Conservation (phyloP, 1,284 basidiomycete genomes). For the Sphaerobolus stellatus region DNA sequence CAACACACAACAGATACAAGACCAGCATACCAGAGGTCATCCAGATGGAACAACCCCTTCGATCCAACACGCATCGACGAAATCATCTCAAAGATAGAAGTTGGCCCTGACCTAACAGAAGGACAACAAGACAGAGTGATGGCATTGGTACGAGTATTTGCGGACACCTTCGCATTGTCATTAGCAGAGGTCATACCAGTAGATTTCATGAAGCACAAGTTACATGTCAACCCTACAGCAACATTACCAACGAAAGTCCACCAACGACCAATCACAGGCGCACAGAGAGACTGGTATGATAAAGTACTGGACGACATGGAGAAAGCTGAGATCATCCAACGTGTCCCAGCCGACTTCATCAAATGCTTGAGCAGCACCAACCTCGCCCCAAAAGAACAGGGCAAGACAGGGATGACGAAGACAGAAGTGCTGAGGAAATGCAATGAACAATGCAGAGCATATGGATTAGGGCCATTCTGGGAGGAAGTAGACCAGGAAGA, state of each 20-base stretch:
- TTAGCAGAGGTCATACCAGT: slow-evolving; percentile 18
- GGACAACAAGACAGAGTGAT: slow-evolving; percentile 10
- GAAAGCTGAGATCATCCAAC: slow-evolving; percentile 31
- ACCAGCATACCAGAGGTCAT: too few species aligned
- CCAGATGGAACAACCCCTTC: slow-evolving; percentile 22
- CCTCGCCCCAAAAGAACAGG: slow-evolving; percentile 32
- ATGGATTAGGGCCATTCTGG: slow-evolving; percentile 19
- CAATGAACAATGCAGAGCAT: slow-evolving; percentile 30
- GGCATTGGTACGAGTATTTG: slow-evolving; percentile 14
- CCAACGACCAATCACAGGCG: slow-evolving; percentile 26
- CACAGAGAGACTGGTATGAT: slow-evolving; percentile 30
- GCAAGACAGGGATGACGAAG: slow-evolving; percentile 26
- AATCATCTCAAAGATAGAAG: slow-evolving; percentile 21
- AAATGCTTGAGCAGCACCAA: slow-evolving; percentile 30
- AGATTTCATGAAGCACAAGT: slow-evolving; percentile 15
- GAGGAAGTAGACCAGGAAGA: slow-evolving; percentile 17
- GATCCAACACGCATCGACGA: slow-evolving; percentile 22
- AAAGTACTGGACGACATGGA: slow-evolving; percentile 32
- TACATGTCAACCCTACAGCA: slow-evolving; percentile 18
- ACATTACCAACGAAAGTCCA: slow-evolving; percentile 11
- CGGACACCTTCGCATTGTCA: slow-evolving; percentile 16
- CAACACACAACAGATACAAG: too few species aligned
- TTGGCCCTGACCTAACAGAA: slow-evolving; percentile 17
- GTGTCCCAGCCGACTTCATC: slow-evolving; percentile 24
- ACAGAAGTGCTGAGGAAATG: slow-evolving; percentile 29